Conservation (phyloP, 2,329 filamentous ascomycete genomes). For the Cladosporium sphaerospermum region DNA sequence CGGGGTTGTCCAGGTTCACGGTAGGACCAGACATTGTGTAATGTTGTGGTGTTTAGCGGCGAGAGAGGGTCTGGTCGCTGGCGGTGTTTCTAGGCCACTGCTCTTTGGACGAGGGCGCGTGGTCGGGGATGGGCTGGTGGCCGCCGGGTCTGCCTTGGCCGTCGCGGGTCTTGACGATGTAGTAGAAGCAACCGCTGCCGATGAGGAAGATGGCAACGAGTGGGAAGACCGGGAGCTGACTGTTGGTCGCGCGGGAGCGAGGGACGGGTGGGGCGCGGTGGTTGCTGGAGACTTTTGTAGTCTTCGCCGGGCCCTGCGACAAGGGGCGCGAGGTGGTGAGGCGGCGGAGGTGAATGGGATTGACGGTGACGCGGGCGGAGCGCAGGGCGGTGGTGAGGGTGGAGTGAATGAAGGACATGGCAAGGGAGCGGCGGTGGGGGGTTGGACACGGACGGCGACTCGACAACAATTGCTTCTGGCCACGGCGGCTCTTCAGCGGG, state of each 20-base stretch:
- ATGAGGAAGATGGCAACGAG: slow-evolving; percentile 42
- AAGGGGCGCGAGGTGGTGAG: slow-evolving; percentile 6
- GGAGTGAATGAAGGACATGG: not conserved
- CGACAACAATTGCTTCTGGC: not conserved
- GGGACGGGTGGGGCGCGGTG: slow-evolving; percentile 9
- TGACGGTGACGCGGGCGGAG: not conserved
- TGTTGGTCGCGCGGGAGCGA: slow-evolving; percentile 1
- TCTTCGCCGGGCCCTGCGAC: slow-evolving; percentile 8
- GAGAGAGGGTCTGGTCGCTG: slow-evolving; percentile 12
- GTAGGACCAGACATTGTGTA: slow-evolving; percentile 26
- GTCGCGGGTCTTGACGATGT: slow-evolving; percentile 40
- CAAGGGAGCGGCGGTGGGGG: not conserved
- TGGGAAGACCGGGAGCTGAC: slow-evolving; percentile 40
- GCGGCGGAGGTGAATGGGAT: not conserved
- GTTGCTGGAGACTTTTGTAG: slow-evolving; percentile 10
- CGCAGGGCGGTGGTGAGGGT: slow-evolving; percentile 1
- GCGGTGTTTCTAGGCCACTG: slow-evolving; percentile 23
- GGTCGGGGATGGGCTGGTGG: slow-evolving; percentile 24
- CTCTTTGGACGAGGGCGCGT: slow-evolving; percentile 22
- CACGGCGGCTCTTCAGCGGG: not conserved
- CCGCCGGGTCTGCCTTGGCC: slow-evolving; percentile 27
- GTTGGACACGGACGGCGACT: not conserved
- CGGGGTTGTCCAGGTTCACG: slow-evolving; percentile 20
- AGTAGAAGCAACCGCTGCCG: slow-evolving; percentile 42
- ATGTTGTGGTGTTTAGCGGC: slow-evolving; percentile 10